Evolutionary conservation across 1,139 yeast species (phyloP).

Genomic region (Pichia sp.): DNA sequence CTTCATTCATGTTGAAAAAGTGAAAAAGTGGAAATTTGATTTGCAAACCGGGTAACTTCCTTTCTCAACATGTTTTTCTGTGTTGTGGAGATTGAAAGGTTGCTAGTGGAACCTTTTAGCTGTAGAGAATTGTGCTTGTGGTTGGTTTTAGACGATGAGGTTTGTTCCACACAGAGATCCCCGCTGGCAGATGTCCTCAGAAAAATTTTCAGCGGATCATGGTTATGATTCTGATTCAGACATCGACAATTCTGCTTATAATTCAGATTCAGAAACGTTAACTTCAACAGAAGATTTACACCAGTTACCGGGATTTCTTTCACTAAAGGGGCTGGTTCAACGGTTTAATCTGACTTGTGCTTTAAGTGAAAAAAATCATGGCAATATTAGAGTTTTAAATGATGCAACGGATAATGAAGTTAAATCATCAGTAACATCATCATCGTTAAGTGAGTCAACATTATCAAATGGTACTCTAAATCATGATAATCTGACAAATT

Average conservation of each 20-base stretch:
- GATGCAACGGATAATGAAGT: background rate
- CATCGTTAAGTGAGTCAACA: background rate
- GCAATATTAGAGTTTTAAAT: background rate
- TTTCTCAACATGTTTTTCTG: background rate
- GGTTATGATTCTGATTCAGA: background rate
- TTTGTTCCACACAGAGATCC: background rate
- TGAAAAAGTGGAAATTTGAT: background rate
- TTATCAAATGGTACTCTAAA: background rate
- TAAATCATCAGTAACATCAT: background rate
- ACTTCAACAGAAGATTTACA: conserved; percentile 4
- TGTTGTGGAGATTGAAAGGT: background rate
- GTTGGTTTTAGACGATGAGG: background rate
- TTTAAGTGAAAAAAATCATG: background rate
- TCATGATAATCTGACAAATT: background rate
- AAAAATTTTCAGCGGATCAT: background rate
- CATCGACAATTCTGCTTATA: background rate
- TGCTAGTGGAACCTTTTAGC: background rate
- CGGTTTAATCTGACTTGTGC: conserved; percentile 7
- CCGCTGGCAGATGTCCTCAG: background rate
- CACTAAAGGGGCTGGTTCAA: conserved; percentile 4
- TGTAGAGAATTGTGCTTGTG: background rate
- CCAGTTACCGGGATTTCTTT: conserved; percentile 3
- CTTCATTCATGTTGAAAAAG: background rate
- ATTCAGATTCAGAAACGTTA: background rate
- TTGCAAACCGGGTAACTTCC: background rate